These are phyloP conservation scores for Lasiodiplodia sp. DNA, from an alignment of 2,329 filamentous ascomycete genomes.

Conservation along the genomic window DNA sequence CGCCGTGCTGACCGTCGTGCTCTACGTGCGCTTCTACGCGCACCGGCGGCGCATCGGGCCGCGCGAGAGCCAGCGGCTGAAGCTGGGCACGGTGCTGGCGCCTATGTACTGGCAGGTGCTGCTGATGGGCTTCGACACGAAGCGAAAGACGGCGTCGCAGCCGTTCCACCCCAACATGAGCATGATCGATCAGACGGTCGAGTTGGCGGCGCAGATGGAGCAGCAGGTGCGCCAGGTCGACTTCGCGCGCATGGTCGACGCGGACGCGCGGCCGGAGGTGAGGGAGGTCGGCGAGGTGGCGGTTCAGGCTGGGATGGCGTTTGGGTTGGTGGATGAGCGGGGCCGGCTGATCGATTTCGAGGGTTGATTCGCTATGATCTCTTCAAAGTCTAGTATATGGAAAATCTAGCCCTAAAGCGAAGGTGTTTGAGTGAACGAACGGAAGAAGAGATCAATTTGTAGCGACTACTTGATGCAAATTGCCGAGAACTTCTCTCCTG, in stretches of 20 bases:
- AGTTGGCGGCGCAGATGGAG: not conserved
- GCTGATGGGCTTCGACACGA: not conserved
- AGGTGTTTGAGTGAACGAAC: no score
- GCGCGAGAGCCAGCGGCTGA: not conserved
- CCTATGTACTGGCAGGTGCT: not conserved
- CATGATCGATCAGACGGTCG: not conserved
- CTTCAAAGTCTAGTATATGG: no score
- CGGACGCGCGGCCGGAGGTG: not conserved
- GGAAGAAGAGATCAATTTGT: no score
- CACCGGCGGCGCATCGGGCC: not conserved
- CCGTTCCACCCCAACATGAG: no score
- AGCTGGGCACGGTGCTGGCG: not conserved
- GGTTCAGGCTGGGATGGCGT: not conserved
- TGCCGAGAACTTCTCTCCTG: no score
- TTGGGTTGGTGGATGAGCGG: not conserved
- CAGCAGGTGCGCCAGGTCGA: not conserved
- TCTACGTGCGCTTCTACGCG: not conserved
- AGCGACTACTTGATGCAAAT: no score
- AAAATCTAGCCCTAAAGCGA: no score
- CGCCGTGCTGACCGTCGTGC: not conserved
- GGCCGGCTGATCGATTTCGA: not conserved
- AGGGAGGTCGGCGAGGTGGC: not conserved
- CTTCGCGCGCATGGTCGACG: not conserved
- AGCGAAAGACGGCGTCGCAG: no score
- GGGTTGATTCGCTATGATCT: no score